A percentile compares a stretch with the other conserved stretches of the same genome.
phyloP scores from a whole-genome alignment of 2,329 filamentous ascomycete species.

The Alternaria gansuensis region DNA sequence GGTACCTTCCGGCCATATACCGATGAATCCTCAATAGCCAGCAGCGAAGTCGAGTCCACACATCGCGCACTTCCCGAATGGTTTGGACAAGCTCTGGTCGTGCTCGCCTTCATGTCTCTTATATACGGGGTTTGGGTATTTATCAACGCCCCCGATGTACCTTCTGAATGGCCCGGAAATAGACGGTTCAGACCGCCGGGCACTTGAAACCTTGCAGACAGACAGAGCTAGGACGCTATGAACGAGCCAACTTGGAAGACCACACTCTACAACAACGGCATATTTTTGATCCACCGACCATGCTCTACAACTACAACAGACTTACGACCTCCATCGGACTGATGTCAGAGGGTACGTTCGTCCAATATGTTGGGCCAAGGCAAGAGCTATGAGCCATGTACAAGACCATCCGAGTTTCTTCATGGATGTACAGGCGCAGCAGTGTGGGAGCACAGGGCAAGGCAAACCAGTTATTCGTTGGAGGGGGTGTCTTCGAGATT shows the following conservation, averaged over 20 bases:
- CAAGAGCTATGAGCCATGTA: not conserved
- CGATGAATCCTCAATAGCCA: conserved; percentile 44
- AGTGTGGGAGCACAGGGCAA: not conserved
- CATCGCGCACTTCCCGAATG: conserved; percentile 41
- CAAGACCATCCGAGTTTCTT: not conserved
- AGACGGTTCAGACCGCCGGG: conserved; percentile 6
- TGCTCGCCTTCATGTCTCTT: conserved; percentile 39
- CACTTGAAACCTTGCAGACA: not conserved
- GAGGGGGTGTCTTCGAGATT: not conserved
- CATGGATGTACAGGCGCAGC: not conserved
- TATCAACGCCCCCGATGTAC: conserved; percentile 29
- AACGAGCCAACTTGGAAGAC: not conserved
- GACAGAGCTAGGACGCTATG: not conserved
- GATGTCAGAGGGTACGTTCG: not conserved
- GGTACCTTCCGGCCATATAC: conserved; percentile 42
- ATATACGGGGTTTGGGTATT: conserved; percentile 47
- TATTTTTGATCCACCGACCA: not conserved
- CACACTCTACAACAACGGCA: not conserved
- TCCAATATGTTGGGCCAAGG: not conserved
- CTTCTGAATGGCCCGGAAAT: conserved; percentile 21
- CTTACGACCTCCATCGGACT: not conserved
- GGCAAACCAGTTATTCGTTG: not conserved
- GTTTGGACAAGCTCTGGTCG: conserved; percentile 41
- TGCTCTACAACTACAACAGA: not conserved
- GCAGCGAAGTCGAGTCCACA: conserved; percentile 39